Evolutionary conservation across 345 rosid genomes (phyloP).

Genomic region (Gossypium raimondii): DNA sequence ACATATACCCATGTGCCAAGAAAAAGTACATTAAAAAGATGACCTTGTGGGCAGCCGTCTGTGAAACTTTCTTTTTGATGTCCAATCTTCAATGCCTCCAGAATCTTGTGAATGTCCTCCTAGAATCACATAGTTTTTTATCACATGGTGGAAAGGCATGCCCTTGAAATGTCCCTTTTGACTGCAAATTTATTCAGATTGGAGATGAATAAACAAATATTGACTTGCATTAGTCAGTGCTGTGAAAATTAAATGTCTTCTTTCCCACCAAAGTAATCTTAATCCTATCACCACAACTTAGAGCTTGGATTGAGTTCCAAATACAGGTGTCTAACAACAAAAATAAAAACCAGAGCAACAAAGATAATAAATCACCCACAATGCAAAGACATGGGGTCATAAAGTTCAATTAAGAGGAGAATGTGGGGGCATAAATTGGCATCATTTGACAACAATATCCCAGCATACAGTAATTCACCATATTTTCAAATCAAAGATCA

Average conservation of each 20-base stretch:
- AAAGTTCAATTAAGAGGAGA: not conserved
- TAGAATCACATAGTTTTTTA: slow-evolving; percentile 58
- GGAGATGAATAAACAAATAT: not conserved
- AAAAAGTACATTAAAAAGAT: not conserved
- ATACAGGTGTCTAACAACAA: not conserved
- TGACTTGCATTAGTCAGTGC: not conserved
- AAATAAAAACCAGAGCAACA: not conserved
- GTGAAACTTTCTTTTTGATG: slow-evolving; percentile 39
- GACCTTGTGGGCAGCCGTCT: slow-evolving; percentile 41
- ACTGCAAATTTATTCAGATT: slow-evolving; percentile 30
- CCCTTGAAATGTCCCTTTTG: slow-evolving; percentile 62
- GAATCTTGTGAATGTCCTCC: slow-evolving; percentile 39
- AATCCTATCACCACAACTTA: not conserved
- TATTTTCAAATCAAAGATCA: no score
- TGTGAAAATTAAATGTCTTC: not conserved
- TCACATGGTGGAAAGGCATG: slow-evolving; percentile 52
- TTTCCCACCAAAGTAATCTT: not conserved
- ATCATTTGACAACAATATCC: not conserved
- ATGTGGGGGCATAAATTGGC: not conserved
- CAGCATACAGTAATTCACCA: not conserved
- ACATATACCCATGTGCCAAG: not conserved
- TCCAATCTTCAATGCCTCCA: slow-evolving; percentile 58
- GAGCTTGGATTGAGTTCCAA: not conserved
- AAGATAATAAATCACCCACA: not conserved
- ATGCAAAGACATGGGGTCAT: not conserved